Percentiles rank a stretch among this genome's conserved stretches.
phyloP scores from a whole-genome alignment of 805 yeast genomes.

The Pichia membranifaciens region DNA sequence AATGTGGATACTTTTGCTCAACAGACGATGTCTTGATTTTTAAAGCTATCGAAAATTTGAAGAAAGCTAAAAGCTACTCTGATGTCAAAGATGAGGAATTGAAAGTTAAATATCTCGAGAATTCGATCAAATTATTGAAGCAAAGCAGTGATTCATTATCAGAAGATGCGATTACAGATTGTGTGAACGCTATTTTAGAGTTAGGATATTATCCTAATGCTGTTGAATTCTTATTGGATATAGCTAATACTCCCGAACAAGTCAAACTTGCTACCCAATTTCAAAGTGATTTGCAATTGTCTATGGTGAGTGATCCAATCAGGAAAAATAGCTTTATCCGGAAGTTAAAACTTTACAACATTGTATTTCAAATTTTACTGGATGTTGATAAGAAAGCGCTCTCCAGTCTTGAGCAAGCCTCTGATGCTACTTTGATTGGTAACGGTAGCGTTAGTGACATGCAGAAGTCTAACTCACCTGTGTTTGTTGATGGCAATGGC shows the following conservation, averaged over 20 bases:
- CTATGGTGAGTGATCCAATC: conserved; percentile 38
- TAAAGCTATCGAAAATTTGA: conserved; percentile 87
- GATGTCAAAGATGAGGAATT: conserved; percentile 64
- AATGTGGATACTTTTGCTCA: conserved; percentile 93
- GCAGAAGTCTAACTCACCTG: conserved; percentile 11
- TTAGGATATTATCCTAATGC: conserved; percentile 81
- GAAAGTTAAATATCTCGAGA: conserved; percentile 54
- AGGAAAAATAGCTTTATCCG: conserved; percentile 45
- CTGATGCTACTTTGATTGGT: conserved; percentile 15
- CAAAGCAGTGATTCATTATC: conserved; percentile 74
- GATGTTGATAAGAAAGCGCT: conserved; percentile 64
- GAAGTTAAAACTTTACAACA: conserved; percentile 56
- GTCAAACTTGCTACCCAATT: conserved; percentile 54
- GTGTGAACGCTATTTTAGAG: conserved; percentile 69
- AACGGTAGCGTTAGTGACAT: conserved; percentile 2
- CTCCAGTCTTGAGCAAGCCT: conserved; percentile 30
- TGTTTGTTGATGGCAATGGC: conserved; percentile 27
- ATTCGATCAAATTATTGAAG: conserved; percentile 71
- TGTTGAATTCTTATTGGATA: conserved; percentile 69
- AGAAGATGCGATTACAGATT: conserved; percentile 74
- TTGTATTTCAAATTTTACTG: conserved; percentile 69
- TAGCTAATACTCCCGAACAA: conserved; percentile 64
- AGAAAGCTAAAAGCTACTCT: conserved; percentile 76
- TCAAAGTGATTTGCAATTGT: conserved; percentile 34
- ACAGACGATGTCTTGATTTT: conserved; percentile 89